Conservation (phyloP, 768 basidiomycete species). For the Lactarius indigo region DNA sequence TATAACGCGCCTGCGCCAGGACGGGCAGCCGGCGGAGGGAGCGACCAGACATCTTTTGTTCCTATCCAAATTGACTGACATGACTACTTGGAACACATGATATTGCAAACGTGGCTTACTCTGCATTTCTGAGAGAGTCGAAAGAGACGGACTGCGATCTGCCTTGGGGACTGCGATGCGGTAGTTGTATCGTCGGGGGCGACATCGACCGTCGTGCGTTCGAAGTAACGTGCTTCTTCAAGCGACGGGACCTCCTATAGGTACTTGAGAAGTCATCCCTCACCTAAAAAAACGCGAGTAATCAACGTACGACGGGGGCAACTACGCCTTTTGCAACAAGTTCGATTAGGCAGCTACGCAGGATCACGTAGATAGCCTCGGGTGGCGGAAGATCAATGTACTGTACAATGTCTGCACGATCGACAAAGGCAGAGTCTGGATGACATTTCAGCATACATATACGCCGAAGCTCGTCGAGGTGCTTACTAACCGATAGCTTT, state of each 20-base stretch:
- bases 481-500: slow-evolving; percentile 78
- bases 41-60: slow-evolving; percentile 86
- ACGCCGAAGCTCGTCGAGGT: neutral
- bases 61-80: slow-evolving; percentile 35
- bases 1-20: slow-evolving; percentile 81
- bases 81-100: neutral
- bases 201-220: slow-evolving; percentile 30
- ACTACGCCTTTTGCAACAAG: slow-evolving; percentile 75
- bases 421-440: slow-evolving; percentile 90
- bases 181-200: slow-evolving; percentile 34
- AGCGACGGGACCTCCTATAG: slow-evolving; percentile 60
- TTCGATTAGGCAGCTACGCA: slow-evolving; percentile 77
- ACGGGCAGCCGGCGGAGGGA: slow-evolving; percentile 92
- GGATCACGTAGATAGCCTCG: slow-evolving; percentile 91
- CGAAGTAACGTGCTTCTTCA: slow-evolving; percentile 57
- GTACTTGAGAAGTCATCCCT: neutral
- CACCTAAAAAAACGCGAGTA: neutral
- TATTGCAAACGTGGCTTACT: slow-evolving; percentile 43
- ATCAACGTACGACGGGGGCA: slow-evolving; percentile 48
- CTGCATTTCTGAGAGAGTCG: slow-evolving; percentile 72
- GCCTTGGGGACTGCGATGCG: slow-evolving; percentile 44
- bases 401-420: slow-evolving; percentile 95
- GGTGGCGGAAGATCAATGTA: slow-evolving; percentile 89
- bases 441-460: slow-evolving; percentile 1
- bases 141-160: slow-evolving; percentile 55